Evolutionary conservation across 306 rosid genomes (phyloP), one percentile per base, ranked within the genome.

Genomic region (Cicer arietinum): DNA sequence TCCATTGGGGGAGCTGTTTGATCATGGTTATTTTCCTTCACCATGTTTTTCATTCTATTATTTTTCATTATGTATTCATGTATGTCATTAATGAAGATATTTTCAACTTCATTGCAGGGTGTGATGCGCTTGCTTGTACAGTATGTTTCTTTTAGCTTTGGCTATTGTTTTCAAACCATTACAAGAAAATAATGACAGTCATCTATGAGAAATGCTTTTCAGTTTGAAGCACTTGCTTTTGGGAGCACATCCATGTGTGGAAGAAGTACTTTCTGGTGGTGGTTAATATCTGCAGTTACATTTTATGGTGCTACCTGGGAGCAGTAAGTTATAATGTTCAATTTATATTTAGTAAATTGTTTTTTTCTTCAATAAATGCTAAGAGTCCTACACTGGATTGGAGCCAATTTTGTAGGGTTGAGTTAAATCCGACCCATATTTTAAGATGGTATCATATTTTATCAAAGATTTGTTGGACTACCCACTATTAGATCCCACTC

Each of bases 61-160:
- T 41, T 57, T 79, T 72, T 17, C 54, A 44, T 69, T 39, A 5
- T 37, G 14, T 13, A 11, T 67, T 46, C 47, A 7, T 56, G 8
- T 17, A 69, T 68, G 50, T 74, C 64, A 71, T 62, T 85, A 77
- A 88, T 59, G 56, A 80, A 48, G 63, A 65, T 51, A 40, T 75
- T 86, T 67, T 70, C 60, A 41, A 70, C 73, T 90, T 9, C 73
- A 18, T 84, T 89, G 86, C 90, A 95, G 99, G 99, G 69, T 95
- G 99, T 67, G 99, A 95, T 88, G 98, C 99, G 17, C 98, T 95
- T 83, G 97, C 97, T 30, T 95, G 98, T 62, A 94, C 98, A 11
- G 99, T 95, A 88, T 77, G 92, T 82, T 46, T 80, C 73, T 48
- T 72, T 77, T 63, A 60, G 18, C 40, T 56, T 56, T 65, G 7